Percentiles rank a stretch among this genome's conserved stretches.
Evolutionary conservation across 257 asterid genomes (phyloP).

Genomic region (Echium plantagineum): DNA sequence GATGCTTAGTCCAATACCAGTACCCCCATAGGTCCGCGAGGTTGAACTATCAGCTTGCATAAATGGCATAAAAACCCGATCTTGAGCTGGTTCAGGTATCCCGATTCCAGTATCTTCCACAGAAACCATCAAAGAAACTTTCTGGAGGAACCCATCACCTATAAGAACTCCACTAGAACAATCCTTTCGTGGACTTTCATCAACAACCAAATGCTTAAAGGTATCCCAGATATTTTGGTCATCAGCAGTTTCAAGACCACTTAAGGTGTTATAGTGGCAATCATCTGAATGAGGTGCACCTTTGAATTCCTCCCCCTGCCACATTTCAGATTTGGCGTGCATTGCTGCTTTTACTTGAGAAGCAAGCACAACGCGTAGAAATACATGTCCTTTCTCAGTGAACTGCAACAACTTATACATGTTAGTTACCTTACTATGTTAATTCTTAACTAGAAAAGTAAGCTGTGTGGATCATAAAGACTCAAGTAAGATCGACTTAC

Average conservation of each 20-base stretch:
- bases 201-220: conserved; percentile 34
- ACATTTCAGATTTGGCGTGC: conserved; percentile 24
- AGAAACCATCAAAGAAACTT: conserved; percentile 44
- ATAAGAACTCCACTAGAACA: conserved; percentile 18
- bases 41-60: conserved; percentile 99
- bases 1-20: conserved; percentile 90
- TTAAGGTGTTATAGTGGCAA: conserved; percentile 36
- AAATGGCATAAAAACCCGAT: conserved; percentile 73
- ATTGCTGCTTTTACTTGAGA: conserved; percentile 36
- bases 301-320: conserved; percentile 37
- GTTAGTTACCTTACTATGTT: background rate
- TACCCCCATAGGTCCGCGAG: conserved; percentile 85
- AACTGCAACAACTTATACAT: conserved; percentile 33
- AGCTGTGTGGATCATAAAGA: background rate
- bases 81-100: conserved; percentile 61
- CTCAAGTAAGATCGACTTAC: conserved; percentile 32
- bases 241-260: conserved; percentile 81
- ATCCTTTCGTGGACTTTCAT: conserved; percentile 27
- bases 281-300: conserved; percentile 19
- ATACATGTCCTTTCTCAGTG: conserved; percentile 79
- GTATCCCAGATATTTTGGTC: conserved; percentile 62
- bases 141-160: conserved; percentile 19
- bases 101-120: conserved; percentile 96
- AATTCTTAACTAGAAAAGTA: too few species aligned
- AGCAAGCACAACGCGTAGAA: conserved; percentile 73